These are phyloP conservation scores for Brasilioporus rufonigricans DNA, from an alignment of 768 basidiomycete genomes.

Conservation along the genomic window DNA sequence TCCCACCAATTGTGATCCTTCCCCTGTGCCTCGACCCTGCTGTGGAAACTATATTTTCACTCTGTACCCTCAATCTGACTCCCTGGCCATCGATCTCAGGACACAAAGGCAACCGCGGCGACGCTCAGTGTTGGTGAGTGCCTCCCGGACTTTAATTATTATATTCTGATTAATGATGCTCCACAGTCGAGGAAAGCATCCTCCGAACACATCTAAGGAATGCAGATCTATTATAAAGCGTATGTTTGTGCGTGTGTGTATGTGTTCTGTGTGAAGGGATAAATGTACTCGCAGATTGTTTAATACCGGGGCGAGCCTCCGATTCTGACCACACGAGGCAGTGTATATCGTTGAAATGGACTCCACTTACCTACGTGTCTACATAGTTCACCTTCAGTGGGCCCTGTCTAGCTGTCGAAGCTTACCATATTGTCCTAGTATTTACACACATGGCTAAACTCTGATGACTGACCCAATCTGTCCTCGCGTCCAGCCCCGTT, in stretches of 20 bases:
- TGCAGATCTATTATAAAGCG: conserved; percentile 58
- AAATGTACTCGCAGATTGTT: background rate
- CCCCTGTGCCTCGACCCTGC: conserved; percentile 3
- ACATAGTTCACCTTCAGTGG: too few species aligned
- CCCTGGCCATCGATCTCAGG: conserved; percentile 41
- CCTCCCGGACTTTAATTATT: background rate
- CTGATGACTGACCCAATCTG: too few species aligned
- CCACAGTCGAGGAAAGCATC: conserved; percentile 67
- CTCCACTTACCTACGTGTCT: background rate
- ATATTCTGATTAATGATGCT: background rate
- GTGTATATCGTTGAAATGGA: background rate
- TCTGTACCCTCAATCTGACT: background rate
- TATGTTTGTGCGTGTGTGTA: background rate
- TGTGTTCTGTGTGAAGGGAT: conserved; percentile 3
- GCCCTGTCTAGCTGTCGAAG: too few species aligned
- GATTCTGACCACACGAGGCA: background rate
- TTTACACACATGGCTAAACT: too few species aligned
- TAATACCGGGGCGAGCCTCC: background rate
- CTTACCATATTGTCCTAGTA: too few species aligned
- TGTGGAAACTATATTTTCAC: background rate
- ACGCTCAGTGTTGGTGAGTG: conserved; percentile 65
- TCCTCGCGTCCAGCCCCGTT: conserved; percentile 37
- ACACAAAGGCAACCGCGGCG: conserved; percentile 69
- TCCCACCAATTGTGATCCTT: background rate
- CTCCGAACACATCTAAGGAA: conserved; percentile 66